These are phyloP conservation scores for Carnegiea gigantea DNA, from an alignment of 179 eudicot species.

Conservation along the genomic window DNA sequence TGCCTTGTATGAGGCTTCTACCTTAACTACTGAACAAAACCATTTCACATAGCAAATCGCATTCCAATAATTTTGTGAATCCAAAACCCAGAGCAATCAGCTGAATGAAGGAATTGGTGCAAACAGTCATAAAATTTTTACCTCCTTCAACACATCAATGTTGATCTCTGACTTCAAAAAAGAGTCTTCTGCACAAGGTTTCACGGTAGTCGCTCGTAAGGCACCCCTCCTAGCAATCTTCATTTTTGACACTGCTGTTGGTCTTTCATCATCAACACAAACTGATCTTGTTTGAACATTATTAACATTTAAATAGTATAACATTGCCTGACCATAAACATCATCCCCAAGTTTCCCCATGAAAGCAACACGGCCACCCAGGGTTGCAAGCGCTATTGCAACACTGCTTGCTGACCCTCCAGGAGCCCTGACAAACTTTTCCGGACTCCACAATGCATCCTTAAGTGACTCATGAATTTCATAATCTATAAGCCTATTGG, in stretches of 20 bases:
- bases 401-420: conserved; percentile 87
- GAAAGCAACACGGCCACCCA: conserved; percentile 84
- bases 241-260: conserved; percentile 71
- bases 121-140: conserved; percentile 26
- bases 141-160: conserved; percentile 90
- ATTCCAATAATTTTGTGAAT: background rate
- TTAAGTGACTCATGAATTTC: conserved; percentile 62
- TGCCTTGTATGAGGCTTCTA: background rate
- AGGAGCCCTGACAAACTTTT: conserved; percentile 75
- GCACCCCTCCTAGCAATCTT: conserved; percentile 72
- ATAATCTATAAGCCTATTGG: conserved; percentile 77
- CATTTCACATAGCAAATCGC: background rate
- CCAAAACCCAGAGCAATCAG: background rate
- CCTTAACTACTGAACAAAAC: background rate
- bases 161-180: conserved; percentile 75
- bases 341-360: conserved; percentile 96
- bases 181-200: conserved; percentile 87
- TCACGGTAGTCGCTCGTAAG: conserved; percentile 52
- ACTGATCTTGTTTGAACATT: conserved; percentile 82
- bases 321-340: conserved; percentile 67
- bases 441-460: conserved; percentile 80
- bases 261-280: conserved; percentile 52
- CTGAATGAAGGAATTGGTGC: background rate
- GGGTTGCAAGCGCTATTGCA: conserved; percentile 68
- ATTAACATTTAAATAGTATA: conserved; percentile 56